Base-by-base conservation (phyloP, 805 yeast genomes). In the Metschnikowia santaceciliae region DNA sequence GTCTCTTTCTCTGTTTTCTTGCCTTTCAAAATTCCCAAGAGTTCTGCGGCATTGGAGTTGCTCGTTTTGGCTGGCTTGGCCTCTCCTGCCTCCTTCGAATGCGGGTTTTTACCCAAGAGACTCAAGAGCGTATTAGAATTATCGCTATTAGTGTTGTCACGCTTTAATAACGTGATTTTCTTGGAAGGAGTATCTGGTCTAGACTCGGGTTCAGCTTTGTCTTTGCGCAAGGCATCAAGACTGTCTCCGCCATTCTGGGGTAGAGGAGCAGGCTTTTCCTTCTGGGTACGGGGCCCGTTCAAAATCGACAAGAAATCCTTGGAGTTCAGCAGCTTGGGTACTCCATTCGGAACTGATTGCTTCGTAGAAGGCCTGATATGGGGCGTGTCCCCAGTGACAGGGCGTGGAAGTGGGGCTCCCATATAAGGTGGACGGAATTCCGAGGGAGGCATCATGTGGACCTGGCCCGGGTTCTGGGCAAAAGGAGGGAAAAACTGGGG, bases 11-110 rank as follows among this genome's bases (percentile, higher is more conserved):
- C 32, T 8, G 44, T 15, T 42, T 46, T 44, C 26, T 42, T 46
- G 26, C 42, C 47, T 32, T 58, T 62, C 35, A 59, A 53, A 11
- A 59, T 41, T 10, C 55, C 61, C 54, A 60, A 55, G 19, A 59
- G 38, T 37, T 52, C 62, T 8, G 61, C 49, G 7, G 57, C 38
- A n/a, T 45, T 34, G 8, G 47, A 46, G 6, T 26, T 14, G 7
- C 20, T 2, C 42, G 35, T 20, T 13, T 33, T 36, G n/a, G 44
- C 32, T 26, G 42, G 42, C 32, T 42, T 34, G n/a, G 54, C 23
- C 33, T 41, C 42, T 14, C 49, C 45, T 4, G 43, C 19, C 11
- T 51, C 54, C 22, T 45, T 20, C 11, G 37, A 37, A 2, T 49
- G 33, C 8, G 57, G 56, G 8, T 49, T 51, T 42, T 53, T 54